Percentiles rank a stretch among this genome's conserved stretches.
These are phyloP conservation scores for Talaromyces sp. DNA, from an alignment of 2,329 filamentous ascomycete genomes.

Conservation along the genomic window DNA sequence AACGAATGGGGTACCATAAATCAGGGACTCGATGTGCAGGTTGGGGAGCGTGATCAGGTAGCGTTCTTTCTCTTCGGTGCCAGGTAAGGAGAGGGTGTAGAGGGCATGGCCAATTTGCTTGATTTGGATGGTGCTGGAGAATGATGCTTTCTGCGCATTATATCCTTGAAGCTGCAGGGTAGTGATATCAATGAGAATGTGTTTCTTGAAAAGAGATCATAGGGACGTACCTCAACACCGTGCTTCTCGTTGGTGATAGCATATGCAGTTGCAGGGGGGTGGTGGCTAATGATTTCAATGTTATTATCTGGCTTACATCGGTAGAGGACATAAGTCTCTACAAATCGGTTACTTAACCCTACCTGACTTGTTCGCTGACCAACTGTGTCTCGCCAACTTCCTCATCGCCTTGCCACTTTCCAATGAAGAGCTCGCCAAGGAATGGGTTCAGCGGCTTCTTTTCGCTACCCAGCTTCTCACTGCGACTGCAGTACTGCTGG, in stretches of 20 bases:
- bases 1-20: constrained; percentile 74
- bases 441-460: constrained; percentile 99
- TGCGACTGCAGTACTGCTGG: constrained; percentile 75
- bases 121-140: constrained; percentile 89
- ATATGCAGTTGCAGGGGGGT: constrained; percentile 94
- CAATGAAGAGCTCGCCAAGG: constrained; percentile 89
- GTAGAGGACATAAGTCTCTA: too few relatives aligned
- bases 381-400: constrained; percentile 75
- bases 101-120: constrained; percentile 92
- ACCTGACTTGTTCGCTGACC: constrained; percentile 90
- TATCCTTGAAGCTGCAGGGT: constrained; percentile 67
- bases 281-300: constrained; percentile 60
- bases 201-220: background rate
- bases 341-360: background rate
- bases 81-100: constrained; percentile 65
- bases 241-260: constrained; percentile 84
- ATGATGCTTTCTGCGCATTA: constrained; percentile 95
- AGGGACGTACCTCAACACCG: constrained; percentile 61
- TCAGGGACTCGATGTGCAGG: constrained; percentile 90
- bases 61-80: constrained; percentile 63
- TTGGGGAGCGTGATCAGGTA: constrained; percentile 91
- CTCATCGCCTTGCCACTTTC: constrained; percentile 74
- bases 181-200: background rate
- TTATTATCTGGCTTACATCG: too few relatives aligned
- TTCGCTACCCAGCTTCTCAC: constrained; percentile 83